Base-by-base conservation (phyloP, 306 rosid genomes). In the Argentina anserina region DNA sequence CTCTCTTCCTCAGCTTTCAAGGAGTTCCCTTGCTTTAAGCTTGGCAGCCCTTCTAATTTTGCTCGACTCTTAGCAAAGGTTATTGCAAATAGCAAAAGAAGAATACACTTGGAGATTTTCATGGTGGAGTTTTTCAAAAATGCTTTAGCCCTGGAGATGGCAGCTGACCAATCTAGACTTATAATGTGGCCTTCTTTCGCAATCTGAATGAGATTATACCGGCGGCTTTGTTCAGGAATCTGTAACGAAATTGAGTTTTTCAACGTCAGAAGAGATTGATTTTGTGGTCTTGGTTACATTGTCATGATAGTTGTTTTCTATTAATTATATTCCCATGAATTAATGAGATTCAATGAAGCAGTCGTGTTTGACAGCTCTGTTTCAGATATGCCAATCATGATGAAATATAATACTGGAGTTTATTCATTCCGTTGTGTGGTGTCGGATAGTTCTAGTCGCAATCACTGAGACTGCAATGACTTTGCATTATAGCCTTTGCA, bases 1-100 rank as follows among this genome's bases (percentile, higher is more conserved):
- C 26, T 52, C 9, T 45, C 76, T 23, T 66, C 9, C 17, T 76
- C 84, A 46, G 47, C 65, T 21, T 25, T 25, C 31, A 76, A 42
- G 70, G 43, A 80, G 53, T 29, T 59, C 28, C 77, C 77, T 55
- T 42, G 53, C 13, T 70, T 75, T 53, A 70, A 31, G 28, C 73
- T 67, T 25, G 25, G 50, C 40, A 42, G 23, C 23, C 75, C 76
- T 29, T 10, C 58, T 13, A 37, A 59, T 11, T 26, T 31, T 50
- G 49, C 33, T 52, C 53, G 49, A 9, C 67, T 49, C 43, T 17
- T 1, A 61, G 45, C 65, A 3, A 37, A 17, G 13, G 17, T 8
- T 5, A 50, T 28, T 20, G 29, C 9, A 37, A 77, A 34, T 11
- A 77, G 13, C 13, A 76, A 45, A 50, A 33, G 25, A 69, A 76